phyloP scores from a whole-genome alignment of 805 yeast species.

The Komagataella pastoris region DNA sequence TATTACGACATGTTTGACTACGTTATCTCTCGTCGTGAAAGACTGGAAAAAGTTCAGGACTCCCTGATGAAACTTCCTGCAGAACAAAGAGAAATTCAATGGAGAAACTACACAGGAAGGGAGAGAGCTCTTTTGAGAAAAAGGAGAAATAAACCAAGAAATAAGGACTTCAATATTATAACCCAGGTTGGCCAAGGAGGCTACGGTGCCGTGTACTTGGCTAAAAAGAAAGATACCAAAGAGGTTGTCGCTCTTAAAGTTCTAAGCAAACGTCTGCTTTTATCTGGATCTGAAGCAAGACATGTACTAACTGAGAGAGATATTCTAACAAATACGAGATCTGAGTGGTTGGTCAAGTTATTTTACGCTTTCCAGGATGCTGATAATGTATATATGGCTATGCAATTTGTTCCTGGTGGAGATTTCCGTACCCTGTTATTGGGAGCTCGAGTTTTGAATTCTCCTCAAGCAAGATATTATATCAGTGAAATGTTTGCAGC shows the following conservation, averaged over 20 bases:
- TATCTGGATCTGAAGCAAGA: slow-evolving; percentile 87
- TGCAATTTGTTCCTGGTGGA: slow-evolving; percentile 99
- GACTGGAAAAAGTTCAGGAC: slow-evolving; percentile 57
- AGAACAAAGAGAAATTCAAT: slow-evolving; percentile 36
- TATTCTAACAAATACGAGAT: slow-evolving; percentile 87
- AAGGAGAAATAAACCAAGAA: slow-evolving; percentile 82
- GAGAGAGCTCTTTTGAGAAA: slow-evolving; percentile 80
- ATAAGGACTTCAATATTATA: slow-evolving; percentile 89
- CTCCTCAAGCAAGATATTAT: slow-evolving; percentile 93
- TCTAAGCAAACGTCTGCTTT: slow-evolving; percentile 71
- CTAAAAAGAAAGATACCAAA: slow-evolving; percentile 84
- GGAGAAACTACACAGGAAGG: slow-evolving; percentile 71
- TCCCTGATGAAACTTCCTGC: slow-evolving; percentile 25
- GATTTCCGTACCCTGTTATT: slow-evolving; percentile 90
- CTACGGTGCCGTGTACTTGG: slow-evolving; percentile 95
- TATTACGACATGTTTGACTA: slow-evolving; percentile 95
- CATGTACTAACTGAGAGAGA: slow-evolving; percentile 96
- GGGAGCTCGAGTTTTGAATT: slow-evolving; percentile 84
- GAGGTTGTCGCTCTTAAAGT: slow-evolving; percentile 95
- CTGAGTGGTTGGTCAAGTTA: slow-evolving; percentile 91
- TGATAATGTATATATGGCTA: slow-evolving; percentile 82
- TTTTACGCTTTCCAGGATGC: slow-evolving; percentile 92
- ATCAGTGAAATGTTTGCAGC: slow-evolving; percentile 94
- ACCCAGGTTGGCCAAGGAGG: slow-evolving; percentile 99
- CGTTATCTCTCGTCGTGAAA: slow-evolving; percentile 72